phyloP scores from a whole-genome alignment of 1,284 basidiomycete species.

The Ceratobasidium sp. region DNA sequence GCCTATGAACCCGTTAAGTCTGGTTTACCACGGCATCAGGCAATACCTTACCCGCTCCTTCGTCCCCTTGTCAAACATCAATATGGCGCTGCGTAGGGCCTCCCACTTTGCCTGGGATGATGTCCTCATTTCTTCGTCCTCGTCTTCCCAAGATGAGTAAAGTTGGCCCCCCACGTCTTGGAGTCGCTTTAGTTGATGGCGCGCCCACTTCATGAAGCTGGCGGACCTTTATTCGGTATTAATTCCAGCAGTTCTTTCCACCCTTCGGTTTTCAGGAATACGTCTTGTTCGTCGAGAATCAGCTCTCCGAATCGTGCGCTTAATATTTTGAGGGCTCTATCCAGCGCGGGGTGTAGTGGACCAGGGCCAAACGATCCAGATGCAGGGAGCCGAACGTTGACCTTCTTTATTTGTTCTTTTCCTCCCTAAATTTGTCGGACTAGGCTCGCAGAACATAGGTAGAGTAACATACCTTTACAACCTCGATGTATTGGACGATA shows the following conservation, averaged over 20 bases:
- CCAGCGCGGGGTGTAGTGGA: constrained; percentile 77
- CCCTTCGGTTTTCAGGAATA: constrained; percentile 79
- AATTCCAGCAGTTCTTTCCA: constrained; percentile 83
- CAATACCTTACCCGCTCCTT: constrained; percentile 10
- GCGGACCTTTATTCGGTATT: constrained; percentile 73
- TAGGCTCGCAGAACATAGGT: not conserved
- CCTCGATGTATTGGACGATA: constrained; percentile 88
- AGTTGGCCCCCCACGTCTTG: constrained; percentile 64
- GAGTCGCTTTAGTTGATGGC: not conserved
- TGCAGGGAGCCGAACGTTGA: constrained; percentile 72
- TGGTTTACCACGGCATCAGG: not conserved
- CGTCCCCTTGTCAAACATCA: constrained; percentile 16
- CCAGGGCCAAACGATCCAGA: constrained; percentile 57
- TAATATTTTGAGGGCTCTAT: constrained; percentile 68
- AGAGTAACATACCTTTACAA: constrained; percentile 67
- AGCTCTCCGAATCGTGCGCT: constrained; percentile 73
- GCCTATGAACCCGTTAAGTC: constrained; percentile 7
- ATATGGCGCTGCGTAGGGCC: constrained; percentile 65
- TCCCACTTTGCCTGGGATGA: constrained; percentile 71
- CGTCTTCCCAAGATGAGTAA: constrained; percentile 71
- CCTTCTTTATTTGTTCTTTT: constrained; percentile 86
- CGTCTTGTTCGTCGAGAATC: constrained; percentile 88
- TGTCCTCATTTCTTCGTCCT: constrained; percentile 38
- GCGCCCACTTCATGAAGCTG: not conserved
- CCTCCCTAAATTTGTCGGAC: constrained; percentile 62